Evolutionary conservation across 306 rosid genomes (phyloP).

Genomic region (Ammopiptanthus mongolicus): DNA sequence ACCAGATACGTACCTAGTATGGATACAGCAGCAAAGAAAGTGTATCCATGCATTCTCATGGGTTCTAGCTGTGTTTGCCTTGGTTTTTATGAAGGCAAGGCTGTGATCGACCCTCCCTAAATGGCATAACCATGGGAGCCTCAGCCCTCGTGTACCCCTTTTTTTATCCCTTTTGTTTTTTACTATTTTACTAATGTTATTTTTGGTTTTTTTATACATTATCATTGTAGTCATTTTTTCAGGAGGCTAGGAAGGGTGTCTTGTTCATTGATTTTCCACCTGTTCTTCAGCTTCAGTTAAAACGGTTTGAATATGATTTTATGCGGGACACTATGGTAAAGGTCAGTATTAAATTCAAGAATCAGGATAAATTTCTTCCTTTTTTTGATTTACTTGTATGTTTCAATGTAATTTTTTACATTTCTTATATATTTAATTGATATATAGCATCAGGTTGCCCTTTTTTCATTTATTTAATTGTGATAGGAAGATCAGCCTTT

Average conservation of each 20-base stretch:
- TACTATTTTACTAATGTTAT: neutral
- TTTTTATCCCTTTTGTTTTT: neutral
- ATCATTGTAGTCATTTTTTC: conserved; percentile 25
- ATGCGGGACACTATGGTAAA: conserved; percentile 88
- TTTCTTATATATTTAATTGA: neutral
- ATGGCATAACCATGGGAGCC: neutral
- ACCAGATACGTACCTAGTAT: neutral
- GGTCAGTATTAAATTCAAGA: conserved; percentile 49
- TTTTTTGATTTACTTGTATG: neutral
- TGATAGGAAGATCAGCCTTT: neutral
- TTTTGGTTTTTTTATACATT: neutral
- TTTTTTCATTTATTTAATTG: no score
- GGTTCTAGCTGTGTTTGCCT: neutral
- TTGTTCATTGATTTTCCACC: conserved; percentile 96
- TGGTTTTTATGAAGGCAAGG: neutral
- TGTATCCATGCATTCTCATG: neutral
- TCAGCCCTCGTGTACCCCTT: neutral
- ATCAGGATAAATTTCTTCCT: neutral
- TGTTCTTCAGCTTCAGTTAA: conserved; percentile 92
- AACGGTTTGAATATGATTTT: conserved; percentile 87
- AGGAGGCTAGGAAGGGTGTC: conserved; percentile 94
- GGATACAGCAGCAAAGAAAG: neutral
- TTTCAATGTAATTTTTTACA: neutral
- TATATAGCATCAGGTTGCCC: no score
- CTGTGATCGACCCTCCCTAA: neutral